Percentiles rank a stretch among this genome's conserved stretches.
These are phyloP conservation scores for Capsicum pubescens DNA, from an alignment of 257 asterid species.

Conservation along the genomic window DNA sequence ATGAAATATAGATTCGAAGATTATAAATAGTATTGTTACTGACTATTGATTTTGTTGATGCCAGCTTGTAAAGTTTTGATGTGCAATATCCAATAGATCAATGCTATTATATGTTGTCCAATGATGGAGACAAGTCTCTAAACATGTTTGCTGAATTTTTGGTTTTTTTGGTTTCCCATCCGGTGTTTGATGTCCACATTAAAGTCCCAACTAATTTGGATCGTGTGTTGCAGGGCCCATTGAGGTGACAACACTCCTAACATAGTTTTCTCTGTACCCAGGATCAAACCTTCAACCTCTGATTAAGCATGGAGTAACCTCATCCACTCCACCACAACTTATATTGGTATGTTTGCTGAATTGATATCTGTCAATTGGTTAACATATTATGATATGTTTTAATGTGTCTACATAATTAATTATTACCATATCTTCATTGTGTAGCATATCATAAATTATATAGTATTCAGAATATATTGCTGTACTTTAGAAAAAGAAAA, in stretches of 20 bases:
- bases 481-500: too few relatives aligned
- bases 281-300: too few relatives aligned
- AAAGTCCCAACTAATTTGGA: too few relatives aligned
- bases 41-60: not conserved
- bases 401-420: not conserved
- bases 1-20: not conserved
- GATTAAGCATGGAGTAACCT: too few relatives aligned
- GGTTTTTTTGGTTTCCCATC: too few relatives aligned
- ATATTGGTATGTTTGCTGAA: not conserved
- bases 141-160: not conserved
- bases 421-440: not conserved
- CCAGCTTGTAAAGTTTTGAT: constrained; percentile 23
- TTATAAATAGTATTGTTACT: not conserved
- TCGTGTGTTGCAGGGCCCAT: too few relatives aligned
- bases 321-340: too few relatives aligned
- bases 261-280: too few relatives aligned
- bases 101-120: not conserved
- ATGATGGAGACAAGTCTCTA: constrained; percentile 19
- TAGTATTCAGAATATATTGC: not conserved
- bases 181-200: too few relatives aligned
- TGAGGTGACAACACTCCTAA: too few relatives aligned
- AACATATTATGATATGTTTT: not conserved
- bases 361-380: not conserved
- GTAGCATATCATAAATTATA: not conserved
- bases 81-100: not conserved